A percentile compares a stretch with the other conserved stretches of the same genome.
phyloP scores from a whole-genome alignment of 2,329 filamentous ascomycete genomes.

The Pseudopyrenochaeta lycopersici region DNA sequence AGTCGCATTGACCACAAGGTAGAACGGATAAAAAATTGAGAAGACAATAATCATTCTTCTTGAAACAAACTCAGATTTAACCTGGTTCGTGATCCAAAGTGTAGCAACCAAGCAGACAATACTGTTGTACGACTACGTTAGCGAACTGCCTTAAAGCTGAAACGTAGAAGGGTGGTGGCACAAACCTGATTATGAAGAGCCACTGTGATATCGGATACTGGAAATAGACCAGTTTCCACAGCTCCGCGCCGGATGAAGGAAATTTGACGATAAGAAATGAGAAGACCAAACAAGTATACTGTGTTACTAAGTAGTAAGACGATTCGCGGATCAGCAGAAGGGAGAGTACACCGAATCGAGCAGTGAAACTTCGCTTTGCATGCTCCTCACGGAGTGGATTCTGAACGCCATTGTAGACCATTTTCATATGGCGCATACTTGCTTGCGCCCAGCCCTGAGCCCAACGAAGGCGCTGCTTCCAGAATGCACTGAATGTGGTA shows the following conservation, averaged over 20 bases:
- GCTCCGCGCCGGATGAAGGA: slow-evolving; percentile 47
- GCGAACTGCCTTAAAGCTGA: slow-evolving; percentile 8
- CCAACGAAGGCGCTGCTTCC: slow-evolving; percentile 62
- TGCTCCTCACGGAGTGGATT: slow-evolving; percentile 36
- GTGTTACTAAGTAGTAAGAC: slow-evolving; percentile 60
- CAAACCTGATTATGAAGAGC: slow-evolving; percentile 57
- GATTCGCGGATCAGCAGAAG: slow-evolving; percentile 57
- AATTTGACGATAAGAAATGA: slow-evolving; percentile 58
- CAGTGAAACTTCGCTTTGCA: slow-evolving; percentile 44
- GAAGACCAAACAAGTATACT: slow-evolving; percentile 58
- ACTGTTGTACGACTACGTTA: slow-evolving; percentile 36
- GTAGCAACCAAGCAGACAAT: slow-evolving; percentile 55
- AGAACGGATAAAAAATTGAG: slow-evolving; percentile 54
- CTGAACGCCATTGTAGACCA: slow-evolving; percentile 54
- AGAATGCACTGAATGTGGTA: slow-evolving; percentile 55
- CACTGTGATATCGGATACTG: slow-evolving; percentile 59
- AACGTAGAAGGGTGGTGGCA: slow-evolving; percentile 13
- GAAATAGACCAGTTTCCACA: slow-evolving; percentile 57
- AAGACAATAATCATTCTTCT: slow-evolving; percentile 55
- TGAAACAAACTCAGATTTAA: slow-evolving; percentile 57
- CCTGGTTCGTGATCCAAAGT: slow-evolving; percentile 57
- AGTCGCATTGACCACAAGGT: slow-evolving; percentile 55
- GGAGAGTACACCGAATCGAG: slow-evolving; percentile 56
- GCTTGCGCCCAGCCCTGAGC: slow-evolving; percentile 62
- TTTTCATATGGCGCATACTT: slow-evolving; percentile 53